A percentile compares a stretch with the other conserved stretches of the same genome.
Conservation (phyloP, 345 rosid genomes). For the Ricinus communis region DNA sequence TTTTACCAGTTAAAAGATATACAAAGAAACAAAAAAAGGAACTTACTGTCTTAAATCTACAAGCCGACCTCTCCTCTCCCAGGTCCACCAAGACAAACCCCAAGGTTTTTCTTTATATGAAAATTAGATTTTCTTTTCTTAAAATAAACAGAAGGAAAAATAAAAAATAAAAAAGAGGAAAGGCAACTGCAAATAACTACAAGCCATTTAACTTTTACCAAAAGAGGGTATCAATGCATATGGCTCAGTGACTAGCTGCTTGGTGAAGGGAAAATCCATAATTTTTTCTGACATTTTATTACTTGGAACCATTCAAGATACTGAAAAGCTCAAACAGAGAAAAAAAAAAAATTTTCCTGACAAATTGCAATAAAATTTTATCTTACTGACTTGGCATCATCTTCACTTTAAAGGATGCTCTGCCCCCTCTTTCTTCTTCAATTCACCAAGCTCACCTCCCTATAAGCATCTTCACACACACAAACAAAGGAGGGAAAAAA, state of each 20-base stretch:
- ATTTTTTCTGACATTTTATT: slow-evolving; percentile 30
- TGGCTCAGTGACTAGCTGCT: slow-evolving; percentile 23
- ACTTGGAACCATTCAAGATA: slow-evolving; percentile 40
- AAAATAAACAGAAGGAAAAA: no score
- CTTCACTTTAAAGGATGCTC: slow-evolving; percentile 45
- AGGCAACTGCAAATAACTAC: background rate
- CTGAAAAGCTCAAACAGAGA: background rate
- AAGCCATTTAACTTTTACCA: slow-evolving; percentile 14
- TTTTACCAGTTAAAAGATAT: no score
- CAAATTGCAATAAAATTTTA: slow-evolving; percentile 18
- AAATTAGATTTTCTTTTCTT: no score
- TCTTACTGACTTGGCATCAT: slow-evolving; percentile 35
- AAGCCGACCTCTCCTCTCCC: no score
- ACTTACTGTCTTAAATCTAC: no score
- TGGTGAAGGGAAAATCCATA: background rate
- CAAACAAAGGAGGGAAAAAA: no score
- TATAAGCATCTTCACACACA: slow-evolving; percentile 23
- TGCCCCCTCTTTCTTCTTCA: slow-evolving; percentile 9
- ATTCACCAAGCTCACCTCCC: slow-evolving; percentile 31
- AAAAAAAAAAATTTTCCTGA: slow-evolving; percentile 23
- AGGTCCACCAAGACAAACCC: no score
- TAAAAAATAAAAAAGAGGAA: no score
- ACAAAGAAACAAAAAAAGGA: no score
- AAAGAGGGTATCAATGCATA: slow-evolving; percentile 15
- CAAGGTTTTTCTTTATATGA: no score